These are phyloP conservation scores for Pleurotus platypus DNA, from an alignment of 768 basidiomycete genomes.

Conservation along the genomic window DNA sequence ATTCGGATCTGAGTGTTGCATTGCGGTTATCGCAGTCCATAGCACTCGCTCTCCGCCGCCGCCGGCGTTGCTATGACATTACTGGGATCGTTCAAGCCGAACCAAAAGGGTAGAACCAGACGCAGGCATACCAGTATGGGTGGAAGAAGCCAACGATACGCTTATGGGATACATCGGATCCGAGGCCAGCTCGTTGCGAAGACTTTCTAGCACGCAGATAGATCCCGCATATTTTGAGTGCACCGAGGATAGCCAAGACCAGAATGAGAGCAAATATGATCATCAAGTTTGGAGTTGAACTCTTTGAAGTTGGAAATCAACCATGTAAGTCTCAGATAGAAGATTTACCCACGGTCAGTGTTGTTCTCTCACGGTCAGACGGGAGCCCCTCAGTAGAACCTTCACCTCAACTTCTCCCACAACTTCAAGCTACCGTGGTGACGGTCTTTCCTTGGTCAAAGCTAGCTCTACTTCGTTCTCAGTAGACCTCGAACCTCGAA, in stretches of 20 bases:
- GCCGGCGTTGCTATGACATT: constrained; percentile 72
- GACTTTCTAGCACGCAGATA: background rate
- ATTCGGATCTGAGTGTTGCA: constrained; percentile 66
- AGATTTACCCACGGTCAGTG: background rate
- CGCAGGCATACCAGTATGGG: constrained; percentile 79
- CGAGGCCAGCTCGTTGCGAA: background rate
- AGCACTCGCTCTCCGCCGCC: constrained; percentile 96
- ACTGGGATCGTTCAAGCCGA: constrained; percentile 35
- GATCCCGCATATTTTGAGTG: background rate
- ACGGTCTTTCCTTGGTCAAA: background rate
- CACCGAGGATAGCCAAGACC: background rate
- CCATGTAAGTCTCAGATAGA: background rate
- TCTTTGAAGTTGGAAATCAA: background rate
- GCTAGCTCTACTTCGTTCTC: background rate
- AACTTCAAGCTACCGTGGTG: background rate
- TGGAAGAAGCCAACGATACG: constrained; percentile 77
- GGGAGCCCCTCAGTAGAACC: too few relatives aligned
- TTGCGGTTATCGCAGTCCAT: constrained; percentile 82
- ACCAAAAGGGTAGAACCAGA: constrained; percentile 4
- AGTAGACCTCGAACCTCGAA: background rate
- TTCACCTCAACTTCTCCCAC: background rate
- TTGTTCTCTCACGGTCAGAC: background rate
- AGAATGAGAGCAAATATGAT: background rate
- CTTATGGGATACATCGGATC: background rate
- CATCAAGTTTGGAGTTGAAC: background rate